These are phyloP conservation scores for Vitis hybrid DNA, from an alignment of 177 flowering plant species.

Conservation along the genomic window DNA sequence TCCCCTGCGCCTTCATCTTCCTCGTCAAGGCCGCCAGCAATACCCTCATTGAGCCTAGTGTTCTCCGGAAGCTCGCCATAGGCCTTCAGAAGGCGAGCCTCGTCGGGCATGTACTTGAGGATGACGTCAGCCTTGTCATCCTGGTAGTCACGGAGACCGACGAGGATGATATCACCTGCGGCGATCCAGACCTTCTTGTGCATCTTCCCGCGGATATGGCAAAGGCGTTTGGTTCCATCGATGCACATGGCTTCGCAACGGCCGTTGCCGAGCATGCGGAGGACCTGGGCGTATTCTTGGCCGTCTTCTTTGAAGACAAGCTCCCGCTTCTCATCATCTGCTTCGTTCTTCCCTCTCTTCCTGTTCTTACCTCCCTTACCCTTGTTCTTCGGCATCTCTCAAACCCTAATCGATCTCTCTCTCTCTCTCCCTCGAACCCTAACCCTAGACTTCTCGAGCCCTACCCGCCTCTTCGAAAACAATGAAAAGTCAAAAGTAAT, in stretches of 20 bases:
- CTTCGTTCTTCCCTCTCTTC: slow-evolving; percentile 53
- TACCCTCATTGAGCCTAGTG: slow-evolving; percentile 62
- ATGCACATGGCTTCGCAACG: slow-evolving; percentile 47
- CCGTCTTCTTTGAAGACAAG: slow-evolving; percentile 50
- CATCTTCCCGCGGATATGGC: slow-evolving; percentile 53
- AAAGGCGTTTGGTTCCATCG: slow-evolving; percentile 42
- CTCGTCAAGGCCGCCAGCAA: slow-evolving; percentile 54
- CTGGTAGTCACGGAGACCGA: slow-evolving; percentile 53
- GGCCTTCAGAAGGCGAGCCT: slow-evolving; percentile 67
- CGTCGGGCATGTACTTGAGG: slow-evolving; percentile 76
- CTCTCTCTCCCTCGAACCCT: no score
- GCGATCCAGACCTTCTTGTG: slow-evolving; percentile 56
- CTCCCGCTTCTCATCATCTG: slow-evolving; percentile 50
- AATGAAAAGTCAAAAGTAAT: no score
- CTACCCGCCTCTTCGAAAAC: background rate
- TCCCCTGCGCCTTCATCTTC: slow-evolving; percentile 53
- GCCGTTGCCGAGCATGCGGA: slow-evolving; percentile 48
- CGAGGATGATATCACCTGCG: slow-evolving; percentile 46
- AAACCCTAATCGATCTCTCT: no score
- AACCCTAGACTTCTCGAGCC: background rate
- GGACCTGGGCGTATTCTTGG: slow-evolving; percentile 48
- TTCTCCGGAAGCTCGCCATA: slow-evolving; percentile 68
- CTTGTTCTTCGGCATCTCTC: slow-evolving; percentile 50
- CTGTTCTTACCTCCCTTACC: slow-evolving; percentile 56
- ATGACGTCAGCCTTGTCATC: slow-evolving; percentile 79